A percentile compares a stretch with the other conserved stretches of the same genome.
Evolutionary conservation across 345 rosid genomes (phyloP).

Genomic region (Ceriops zippeliana): DNA sequence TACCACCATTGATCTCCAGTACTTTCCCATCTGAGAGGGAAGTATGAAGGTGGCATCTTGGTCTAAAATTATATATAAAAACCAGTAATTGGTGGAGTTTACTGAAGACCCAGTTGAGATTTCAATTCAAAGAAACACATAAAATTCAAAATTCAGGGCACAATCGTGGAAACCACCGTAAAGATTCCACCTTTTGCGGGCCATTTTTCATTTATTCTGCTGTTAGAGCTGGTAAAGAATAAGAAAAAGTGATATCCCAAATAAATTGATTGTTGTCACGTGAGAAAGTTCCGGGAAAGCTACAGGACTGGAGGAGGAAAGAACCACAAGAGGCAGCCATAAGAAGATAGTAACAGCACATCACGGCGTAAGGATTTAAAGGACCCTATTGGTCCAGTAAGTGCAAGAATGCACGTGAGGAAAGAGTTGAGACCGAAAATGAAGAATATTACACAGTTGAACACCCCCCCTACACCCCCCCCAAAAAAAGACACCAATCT

Average conservation of each 20-base stretch:
- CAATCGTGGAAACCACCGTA: slow-evolving; percentile 1
- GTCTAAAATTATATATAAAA: background rate
- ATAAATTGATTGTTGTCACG: background rate
- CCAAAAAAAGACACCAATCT: background rate
- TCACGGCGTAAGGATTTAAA: slow-evolving; percentile 15
- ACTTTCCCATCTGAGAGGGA: slow-evolving; percentile 98
- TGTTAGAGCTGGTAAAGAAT: slow-evolving; percentile 4
- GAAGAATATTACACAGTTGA: background rate
- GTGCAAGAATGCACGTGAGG: background rate
- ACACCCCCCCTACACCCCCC: too few relatives aligned
- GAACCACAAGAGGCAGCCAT: background rate
- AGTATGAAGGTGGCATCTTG: slow-evolving; percentile 65
- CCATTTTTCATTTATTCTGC: background rate
- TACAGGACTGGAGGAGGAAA: background rate
- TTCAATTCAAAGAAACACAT: slow-evolving; percentile 2
- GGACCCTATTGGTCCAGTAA: background rate
- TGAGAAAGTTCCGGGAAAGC: slow-evolving; percentile 9
- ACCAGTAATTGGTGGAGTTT: background rate
- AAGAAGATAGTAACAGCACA: background rate
- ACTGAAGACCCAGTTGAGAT: slow-evolving; percentile 11
- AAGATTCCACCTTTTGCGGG: background rate
- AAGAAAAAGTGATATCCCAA: background rate
- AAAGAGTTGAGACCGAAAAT: background rate
- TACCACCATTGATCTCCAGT: slow-evolving; percentile 99
- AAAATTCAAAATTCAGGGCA: slow-evolving; percentile 3